Base-by-base conservation (phyloP, 306 rosid genomes). In the Lotus japonicus region DNA sequence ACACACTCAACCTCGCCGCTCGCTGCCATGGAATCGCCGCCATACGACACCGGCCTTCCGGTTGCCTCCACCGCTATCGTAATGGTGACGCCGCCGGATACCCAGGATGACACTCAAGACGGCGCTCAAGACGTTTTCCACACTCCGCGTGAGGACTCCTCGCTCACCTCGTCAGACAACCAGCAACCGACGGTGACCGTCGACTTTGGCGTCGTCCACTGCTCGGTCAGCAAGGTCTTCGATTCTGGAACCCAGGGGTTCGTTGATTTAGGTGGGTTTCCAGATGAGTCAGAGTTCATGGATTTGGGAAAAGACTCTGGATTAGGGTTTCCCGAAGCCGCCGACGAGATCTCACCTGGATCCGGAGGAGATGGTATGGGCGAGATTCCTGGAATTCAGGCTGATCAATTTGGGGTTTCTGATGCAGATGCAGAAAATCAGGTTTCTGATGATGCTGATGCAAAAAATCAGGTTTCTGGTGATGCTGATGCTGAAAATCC, bases 61-160 rank as follows among this genome's bases (percentile, higher is more conserved):
- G 3, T 16, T 26, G 6, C 14, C 9, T 23, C 62, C 39, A 6
- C 58, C 12, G 31, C 68, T 54, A 58, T 85, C 9, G 1, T 73
- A 11, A 70, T 87, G 77, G 9, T 64, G 11, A 77, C 89, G 31
- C 75, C 18, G 1, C 68, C 87, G 5, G 84, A 77, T 6, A 75
- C 70, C 21, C 66, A 12, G 17, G 65, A 56, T 1, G 23, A 42
- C 71, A 52, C 76, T 7, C 77, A 64, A 50, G 85, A 56, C 2
- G 23, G 48, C 71, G 56, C 76, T 7, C 77, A 64, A 50, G 85
- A 86, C 12, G 78, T 78, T 11, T 88, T 82, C 48, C 82, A 78
- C 54, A 89, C 89, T 3, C 92, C 86, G 1, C 86, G 91, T 0
- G 85, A 86, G 68, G 72, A 72, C 11, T 19, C 81, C 0, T 38